Percentiles rank a stretch among this genome's conserved stretches.
phyloP scores from a whole-genome alignment of 352 stramenopile genomes.

The Plasmopara halstedii region DNA sequence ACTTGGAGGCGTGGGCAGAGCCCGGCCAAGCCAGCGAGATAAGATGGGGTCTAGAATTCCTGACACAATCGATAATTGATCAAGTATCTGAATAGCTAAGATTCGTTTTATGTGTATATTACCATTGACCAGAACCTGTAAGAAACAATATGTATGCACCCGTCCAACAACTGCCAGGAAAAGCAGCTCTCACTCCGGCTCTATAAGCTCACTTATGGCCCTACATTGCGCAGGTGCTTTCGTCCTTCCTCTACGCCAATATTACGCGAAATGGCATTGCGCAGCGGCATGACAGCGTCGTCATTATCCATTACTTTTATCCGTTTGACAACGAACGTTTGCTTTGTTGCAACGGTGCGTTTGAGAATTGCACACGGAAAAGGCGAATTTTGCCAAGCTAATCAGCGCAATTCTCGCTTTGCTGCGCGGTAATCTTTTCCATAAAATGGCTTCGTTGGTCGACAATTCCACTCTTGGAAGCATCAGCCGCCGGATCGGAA shows the following conservation, averaged over 20 bases:
- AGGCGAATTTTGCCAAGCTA: not conserved
- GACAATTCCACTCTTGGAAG: not conserved
- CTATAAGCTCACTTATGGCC: slow-evolving; percentile 8
- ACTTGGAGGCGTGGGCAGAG: slow-evolving; percentile 7
- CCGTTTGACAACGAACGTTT: not conserved
- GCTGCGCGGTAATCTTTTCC: not conserved
- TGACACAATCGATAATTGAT: not conserved
- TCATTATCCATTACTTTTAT: not conserved
- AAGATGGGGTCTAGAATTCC: slow-evolving; percentile 1
- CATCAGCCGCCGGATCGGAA: not conserved
- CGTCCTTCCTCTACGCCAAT: slow-evolving; percentile 4
- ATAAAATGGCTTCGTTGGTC: not conserved
- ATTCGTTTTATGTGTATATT: not conserved
- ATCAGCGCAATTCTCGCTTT: not conserved
- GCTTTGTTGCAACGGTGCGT: not conserved
- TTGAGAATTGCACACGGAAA: not conserved
- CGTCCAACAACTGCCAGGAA: not conserved
- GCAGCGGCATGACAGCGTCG: not conserved
- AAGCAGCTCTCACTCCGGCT: slow-evolving; percentile 14
- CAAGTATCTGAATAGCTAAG: not conserved
- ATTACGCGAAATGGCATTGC: slow-evolving; percentile 2
- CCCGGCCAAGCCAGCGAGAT: slow-evolving; percentile 13
- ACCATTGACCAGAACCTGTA: too few species aligned
- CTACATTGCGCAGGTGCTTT: slow-evolving; percentile 5
- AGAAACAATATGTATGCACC: not conserved